Percentiles rank a stretch among this genome's conserved stretches.
Conservation (phyloP, 805 yeast genomes). For the Candida germanica region DNA sequence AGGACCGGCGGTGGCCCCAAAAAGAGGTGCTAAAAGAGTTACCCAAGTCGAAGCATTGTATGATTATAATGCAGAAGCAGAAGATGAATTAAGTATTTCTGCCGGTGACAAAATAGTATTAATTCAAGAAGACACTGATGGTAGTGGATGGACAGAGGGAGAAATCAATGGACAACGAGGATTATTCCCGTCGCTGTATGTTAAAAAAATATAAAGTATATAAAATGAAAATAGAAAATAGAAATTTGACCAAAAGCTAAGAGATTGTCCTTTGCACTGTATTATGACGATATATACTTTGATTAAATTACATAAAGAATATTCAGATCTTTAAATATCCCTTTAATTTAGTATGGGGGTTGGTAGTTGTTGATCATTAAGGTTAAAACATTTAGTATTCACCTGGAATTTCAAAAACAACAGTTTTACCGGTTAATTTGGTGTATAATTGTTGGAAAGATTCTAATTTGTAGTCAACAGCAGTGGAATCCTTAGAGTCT, state of each 20-base stretch:
- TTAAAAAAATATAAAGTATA: slow-evolving; percentile 33
- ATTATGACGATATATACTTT: slow-evolving; percentile 13
- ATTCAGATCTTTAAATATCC: slow-evolving; percentile 6
- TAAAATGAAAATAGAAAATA: slow-evolving; percentile 18
- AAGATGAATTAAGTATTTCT: slow-evolving; percentile 68
- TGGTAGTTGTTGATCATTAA: neutral
- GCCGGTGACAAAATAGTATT: slow-evolving; percentile 75
- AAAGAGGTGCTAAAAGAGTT: slow-evolving; percentile 64
- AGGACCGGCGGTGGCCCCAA: slow-evolving; percentile 82
- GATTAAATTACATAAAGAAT: slow-evolving; percentile 12
- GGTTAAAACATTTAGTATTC: slow-evolving; percentile 18
- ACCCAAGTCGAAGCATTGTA: slow-evolving; percentile 67
- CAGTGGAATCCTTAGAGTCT: slow-evolving; percentile 95
- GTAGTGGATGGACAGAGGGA: slow-evolving; percentile 96
- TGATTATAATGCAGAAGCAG: slow-evolving; percentile 74
- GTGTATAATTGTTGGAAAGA: slow-evolving; percentile 98
- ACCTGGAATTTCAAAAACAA: slow-evolving; percentile 87
- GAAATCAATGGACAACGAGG: slow-evolving; percentile 45
- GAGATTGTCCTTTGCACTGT: slow-evolving; percentile 10
- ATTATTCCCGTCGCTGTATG: slow-evolving; percentile 70
- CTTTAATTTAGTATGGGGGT: slow-evolving; percentile 24
- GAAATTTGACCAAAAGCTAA: neutral
- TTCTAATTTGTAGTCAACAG: slow-evolving; percentile 98
- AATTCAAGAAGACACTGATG: slow-evolving; percentile 53
- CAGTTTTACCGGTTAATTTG: slow-evolving; percentile 99